Evolutionary conservation across 257 asterid species (phyloP).

Genomic region (Solanum peruvianum): DNA sequence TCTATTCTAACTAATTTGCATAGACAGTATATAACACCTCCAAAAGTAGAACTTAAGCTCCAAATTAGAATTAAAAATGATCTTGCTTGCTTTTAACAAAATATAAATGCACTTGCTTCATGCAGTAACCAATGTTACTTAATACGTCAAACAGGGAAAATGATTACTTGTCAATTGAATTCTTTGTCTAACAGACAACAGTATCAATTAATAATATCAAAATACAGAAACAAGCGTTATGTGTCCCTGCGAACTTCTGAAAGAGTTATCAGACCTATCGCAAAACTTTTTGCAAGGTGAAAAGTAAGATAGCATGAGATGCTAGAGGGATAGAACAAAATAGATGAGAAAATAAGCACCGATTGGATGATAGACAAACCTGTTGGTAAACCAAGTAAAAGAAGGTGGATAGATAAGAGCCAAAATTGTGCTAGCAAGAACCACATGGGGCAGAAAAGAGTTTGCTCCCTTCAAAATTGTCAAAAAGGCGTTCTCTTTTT

Average conservation of each 20-base stretch:
- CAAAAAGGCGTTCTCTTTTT: slow-evolving; percentile 19
- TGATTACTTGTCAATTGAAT: background rate
- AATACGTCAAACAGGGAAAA: background rate
- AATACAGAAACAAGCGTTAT: background rate
- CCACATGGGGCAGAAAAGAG: slow-evolving; percentile 83
- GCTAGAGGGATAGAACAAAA: background rate
- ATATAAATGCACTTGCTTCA: background rate
- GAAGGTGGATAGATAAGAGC: slow-evolving; percentile 94
- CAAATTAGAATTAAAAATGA: background rate
- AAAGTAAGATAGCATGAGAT: background rate
- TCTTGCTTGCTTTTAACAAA: background rate
- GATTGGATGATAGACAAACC: slow-evolving; percentile 25
- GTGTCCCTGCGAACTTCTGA: background rate
- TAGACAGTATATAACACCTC: background rate
- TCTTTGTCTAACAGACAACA: background rate
- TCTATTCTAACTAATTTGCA: background rate
- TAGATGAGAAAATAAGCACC: background rate
- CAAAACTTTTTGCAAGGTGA: background rate
- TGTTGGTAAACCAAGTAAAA: slow-evolving; percentile 90
- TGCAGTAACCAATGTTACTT: background rate
- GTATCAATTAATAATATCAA: background rate
- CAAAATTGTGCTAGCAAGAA: slow-evolving; percentile 76
- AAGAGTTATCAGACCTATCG: background rate
- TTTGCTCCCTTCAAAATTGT: slow-evolving; percentile 65
- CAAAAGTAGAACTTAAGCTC: background rate